Conservation (phyloP, 2,329 filamentous ascomycete genomes). For the Claviceps citrina region DNA sequence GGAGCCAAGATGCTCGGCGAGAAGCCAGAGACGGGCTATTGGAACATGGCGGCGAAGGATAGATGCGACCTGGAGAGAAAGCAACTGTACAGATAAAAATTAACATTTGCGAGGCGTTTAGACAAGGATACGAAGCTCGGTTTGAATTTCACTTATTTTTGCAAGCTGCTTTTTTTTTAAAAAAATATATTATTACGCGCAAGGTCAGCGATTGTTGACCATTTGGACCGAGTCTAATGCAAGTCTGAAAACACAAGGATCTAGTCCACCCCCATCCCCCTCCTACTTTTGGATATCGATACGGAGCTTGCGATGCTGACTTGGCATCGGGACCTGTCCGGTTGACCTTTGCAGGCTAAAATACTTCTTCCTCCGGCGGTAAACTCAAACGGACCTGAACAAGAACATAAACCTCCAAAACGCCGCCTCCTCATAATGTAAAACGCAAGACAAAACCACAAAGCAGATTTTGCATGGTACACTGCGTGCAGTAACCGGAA, state of each 20-base stretch:
- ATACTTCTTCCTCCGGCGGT: not conserved
- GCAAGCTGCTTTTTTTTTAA: not conserved
- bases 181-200: not conserved
- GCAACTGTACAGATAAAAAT: slow-evolving; percentile 21
- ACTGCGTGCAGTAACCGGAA: not conserved
- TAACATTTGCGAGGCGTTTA: slow-evolving; percentile 22
- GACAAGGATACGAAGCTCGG: slow-evolving; percentile 10
- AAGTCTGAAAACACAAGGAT: too few species aligned
- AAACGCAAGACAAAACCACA: not conserved
- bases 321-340: not conserved
- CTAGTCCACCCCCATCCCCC: too few species aligned
- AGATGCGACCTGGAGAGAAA: not conserved
- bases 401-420: not conserved
- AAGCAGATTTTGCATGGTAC: not conserved
- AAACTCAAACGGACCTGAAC: not conserved
- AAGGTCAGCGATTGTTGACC: not conserved
- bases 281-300: too few species aligned
- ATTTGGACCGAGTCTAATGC: not conserved
- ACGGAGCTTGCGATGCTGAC: not conserved
- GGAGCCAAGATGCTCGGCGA: too few species aligned
- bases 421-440: not conserved
- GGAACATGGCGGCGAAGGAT: not conserved
- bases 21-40: not conserved
- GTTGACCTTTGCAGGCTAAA: not conserved
- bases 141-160: slow-evolving; percentile 4